These are phyloP conservation scores for Exsudoporus floridanus DNA, from an alignment of 1,284 basidiomycete genomes.

Conservation along the genomic window DNA sequence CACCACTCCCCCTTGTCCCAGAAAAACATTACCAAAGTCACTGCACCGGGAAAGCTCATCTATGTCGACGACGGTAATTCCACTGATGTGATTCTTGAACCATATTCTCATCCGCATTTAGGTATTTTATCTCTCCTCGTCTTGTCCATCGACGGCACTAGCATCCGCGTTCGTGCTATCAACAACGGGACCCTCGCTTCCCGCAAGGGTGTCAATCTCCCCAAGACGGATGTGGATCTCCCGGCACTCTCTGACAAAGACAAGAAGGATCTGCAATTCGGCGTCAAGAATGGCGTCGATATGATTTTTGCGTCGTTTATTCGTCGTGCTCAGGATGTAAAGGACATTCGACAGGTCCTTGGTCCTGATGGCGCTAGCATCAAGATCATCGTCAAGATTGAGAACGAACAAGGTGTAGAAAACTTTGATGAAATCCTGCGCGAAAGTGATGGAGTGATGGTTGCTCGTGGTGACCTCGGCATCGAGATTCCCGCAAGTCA, in stretches of 20 bases:
- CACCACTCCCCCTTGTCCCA: conserved; percentile 33
- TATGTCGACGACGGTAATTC: conserved; percentile 91
- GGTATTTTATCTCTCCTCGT: conserved; percentile 94
- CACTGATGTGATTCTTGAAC: not conserved
- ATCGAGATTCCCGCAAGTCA: conserved; percentile 98
- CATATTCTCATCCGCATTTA: conserved; percentile 28
- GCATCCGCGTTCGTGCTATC: conserved; percentile 83
- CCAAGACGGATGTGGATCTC: conserved; percentile 97
- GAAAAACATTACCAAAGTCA: conserved; percentile 93
- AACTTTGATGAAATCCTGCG: conserved; percentile 97
- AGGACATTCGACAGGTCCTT: conserved; percentile 86
- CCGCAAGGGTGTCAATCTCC: conserved; percentile 99
- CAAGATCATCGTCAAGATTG: conserved; percentile 98
- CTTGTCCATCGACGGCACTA: conserved; percentile 77
- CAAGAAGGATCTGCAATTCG: conserved; percentile 92
- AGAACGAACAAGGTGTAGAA: conserved; percentile 95
- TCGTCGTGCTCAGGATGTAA: conserved; percentile 88
- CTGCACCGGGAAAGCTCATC: conserved; percentile 92
- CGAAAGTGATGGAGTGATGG: conserved; percentile 97
- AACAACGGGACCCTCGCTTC: conserved; percentile 95
- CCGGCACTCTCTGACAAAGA: conserved; percentile 98
- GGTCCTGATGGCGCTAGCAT: conserved; percentile 90
- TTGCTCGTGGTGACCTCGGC: conserved; percentile 96
- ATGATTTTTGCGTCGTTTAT: conserved; percentile 99
- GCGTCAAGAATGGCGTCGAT: conserved; percentile 97